Evolutionary conservation across 805 yeast species (phyloP).

Genomic region (Metschnikowia sp.): DNA sequence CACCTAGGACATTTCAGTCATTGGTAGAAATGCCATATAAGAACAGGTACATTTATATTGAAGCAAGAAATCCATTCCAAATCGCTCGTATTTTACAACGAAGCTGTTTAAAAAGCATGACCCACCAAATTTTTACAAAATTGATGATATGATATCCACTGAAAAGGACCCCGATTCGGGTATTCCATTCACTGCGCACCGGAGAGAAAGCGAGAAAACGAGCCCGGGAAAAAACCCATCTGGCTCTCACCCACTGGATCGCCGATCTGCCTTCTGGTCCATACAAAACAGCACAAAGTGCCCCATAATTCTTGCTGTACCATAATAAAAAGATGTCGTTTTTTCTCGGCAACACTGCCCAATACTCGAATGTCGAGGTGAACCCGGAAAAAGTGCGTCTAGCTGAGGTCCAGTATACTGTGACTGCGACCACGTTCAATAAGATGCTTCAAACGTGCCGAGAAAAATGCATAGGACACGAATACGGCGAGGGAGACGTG

Average conservation of each 20-base stretch:
- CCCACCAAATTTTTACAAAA: too few species aligned
- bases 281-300: background rate
- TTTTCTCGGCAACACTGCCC: constrained; percentile 49
- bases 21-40: too few species aligned
- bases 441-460: constrained; percentile 61
- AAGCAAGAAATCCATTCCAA: too few species aligned
- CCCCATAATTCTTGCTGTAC: background rate
- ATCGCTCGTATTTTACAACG: too few species aligned
- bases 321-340: constrained; percentile 50
- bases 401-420: constrained; percentile 67
- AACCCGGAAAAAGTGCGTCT: constrained; percentile 58
- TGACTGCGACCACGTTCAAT: constrained; percentile 42
- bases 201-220: background rate
- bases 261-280: background rate
- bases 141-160: too few species aligned
- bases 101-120: too few species aligned
- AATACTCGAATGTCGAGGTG: constrained; percentile 44
- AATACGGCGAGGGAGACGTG: constrained; percentile 80
- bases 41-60: too few species aligned
- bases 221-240: background rate
- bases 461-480: constrained; percentile 77
- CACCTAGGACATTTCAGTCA: too few species aligned
- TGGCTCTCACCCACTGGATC: background rate
- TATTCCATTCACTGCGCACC: background rate
- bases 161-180: too few species aligned